These are phyloP conservation scores for Ophiostoma piceae DNA, from an alignment of 2,329 filamentous ascomycete genomes.

Conservation along the genomic window DNA sequence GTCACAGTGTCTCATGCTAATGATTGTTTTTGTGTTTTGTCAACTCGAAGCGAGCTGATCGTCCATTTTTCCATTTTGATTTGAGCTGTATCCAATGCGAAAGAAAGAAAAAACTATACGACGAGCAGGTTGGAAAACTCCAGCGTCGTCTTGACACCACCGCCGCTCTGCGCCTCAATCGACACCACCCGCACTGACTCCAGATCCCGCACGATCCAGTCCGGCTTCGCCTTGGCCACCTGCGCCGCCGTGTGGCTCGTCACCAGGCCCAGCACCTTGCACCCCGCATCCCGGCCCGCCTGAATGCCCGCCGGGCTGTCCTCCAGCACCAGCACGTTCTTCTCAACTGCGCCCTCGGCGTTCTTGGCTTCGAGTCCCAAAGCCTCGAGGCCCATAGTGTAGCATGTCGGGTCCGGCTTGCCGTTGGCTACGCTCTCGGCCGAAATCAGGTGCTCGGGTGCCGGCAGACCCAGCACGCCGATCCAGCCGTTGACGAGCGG, in stretches of 20 bases:
- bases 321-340: constrained; percentile 68
- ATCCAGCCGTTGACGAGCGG: constrained; percentile 70
- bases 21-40: neutral
- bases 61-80: neutral
- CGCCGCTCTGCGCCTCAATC: constrained; percentile 51
- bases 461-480: constrained; percentile 57
- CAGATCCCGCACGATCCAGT: constrained; percentile 82
- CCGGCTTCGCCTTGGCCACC: constrained; percentile 69
- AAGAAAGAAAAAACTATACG: neutral
- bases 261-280: constrained; percentile 74
- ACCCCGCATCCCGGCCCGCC: constrained; percentile 80
- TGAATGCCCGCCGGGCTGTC: constrained; percentile 82
- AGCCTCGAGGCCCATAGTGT: constrained; percentile 59
- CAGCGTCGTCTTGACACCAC: constrained; percentile 41
- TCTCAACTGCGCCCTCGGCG: constrained; percentile 20
- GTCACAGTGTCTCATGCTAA: neutral
- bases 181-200: constrained; percentile 62
- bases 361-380: constrained; percentile 47
- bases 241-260: constrained; percentile 75
- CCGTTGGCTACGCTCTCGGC: constrained; percentile 70
- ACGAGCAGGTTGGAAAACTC: constrained; percentile 57
- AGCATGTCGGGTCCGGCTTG: constrained; percentile 74
- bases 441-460: constrained; percentile 62
- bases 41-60: neutral
- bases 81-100: neutral